Base-by-base conservation (phyloP, 1,139 yeast genomes). In the Blastobotrys buckinghamii region DNA sequence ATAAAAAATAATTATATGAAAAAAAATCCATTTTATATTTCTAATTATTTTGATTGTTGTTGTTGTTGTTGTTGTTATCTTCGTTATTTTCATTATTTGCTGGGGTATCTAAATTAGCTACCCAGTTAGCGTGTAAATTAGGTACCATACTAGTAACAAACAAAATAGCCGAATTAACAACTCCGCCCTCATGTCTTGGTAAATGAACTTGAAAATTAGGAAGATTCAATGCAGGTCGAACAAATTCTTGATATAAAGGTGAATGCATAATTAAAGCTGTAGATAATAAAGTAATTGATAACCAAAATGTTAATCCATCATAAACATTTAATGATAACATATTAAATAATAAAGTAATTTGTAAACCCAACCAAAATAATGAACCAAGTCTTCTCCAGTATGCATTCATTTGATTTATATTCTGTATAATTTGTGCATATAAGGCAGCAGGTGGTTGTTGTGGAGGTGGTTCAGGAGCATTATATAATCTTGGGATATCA, bases 71-170 rank as follows among this genome's bases (percentile, higher is more conserved):
- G n/a, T n/a, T n/a, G n/a, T n/a, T n/a, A n/a, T n/a, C 24, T 7
- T 22, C 4, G 7, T 22, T 22, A 22, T 22, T 22, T 4, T 22
- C 7, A 22, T 22, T 40, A 35, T 20, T 35, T 35, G n/a, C n/a
- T n/a, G n/a, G n/a, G n/a, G n/a, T n/a, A n/a, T 17, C 39, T 13
- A 12, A 27, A n/a, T 16, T 19, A 24, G 36, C 44, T 17, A 32
- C 37, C 53, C 47, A 49, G 22, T 39, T 38, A n/a, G 47, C 52
- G 44, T 44, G 52, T 33, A 39, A 10, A n/a, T 35, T 38, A 12
- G 48, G 48, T 10, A 42, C 40, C 26, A 47, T 19, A 15, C 44
- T 19, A 16, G 48, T 15, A 32, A 43, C 26, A 13, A 39, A 50
- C 49, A 44, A 42, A 6, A 42, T 15, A 2, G 26, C 22, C 2